A percentile compares a stretch with the other conserved stretches of the same genome.
Conservation (phyloP, 2,329 filamentous ascomycete genomes). For the Colletotrichum cordylinicola region DNA sequence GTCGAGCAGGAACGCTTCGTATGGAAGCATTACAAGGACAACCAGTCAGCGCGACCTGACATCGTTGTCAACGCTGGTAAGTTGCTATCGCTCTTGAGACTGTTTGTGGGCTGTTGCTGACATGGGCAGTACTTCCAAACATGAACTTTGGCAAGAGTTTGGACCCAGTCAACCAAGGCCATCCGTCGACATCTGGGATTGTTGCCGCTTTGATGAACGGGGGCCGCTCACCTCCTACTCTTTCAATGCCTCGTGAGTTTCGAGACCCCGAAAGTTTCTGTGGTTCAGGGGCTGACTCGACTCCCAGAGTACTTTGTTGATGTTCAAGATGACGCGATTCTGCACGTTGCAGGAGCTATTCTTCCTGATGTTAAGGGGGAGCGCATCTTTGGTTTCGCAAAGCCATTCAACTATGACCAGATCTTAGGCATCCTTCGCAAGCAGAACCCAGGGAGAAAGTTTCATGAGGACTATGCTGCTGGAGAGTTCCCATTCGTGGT, state of each 20-base stretch:
- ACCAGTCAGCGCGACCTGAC: conserved; percentile 26
- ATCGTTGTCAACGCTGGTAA: conserved; percentile 10
- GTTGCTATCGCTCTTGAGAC: neutral
- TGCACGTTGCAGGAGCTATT: conserved; percentile 59
- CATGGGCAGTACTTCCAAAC: conserved; percentile 35
- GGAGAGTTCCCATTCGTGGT: conserved; percentile 4
- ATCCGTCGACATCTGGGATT: conserved; percentile 26
- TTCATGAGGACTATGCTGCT: conserved; percentile 28
- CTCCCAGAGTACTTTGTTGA: conserved; percentile 49
- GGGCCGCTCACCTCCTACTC: neutral
- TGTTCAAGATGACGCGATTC: conserved; percentile 51
- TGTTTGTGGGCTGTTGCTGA: conserved; percentile 18
- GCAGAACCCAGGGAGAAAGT: conserved; percentile 20
- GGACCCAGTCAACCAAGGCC: conserved; percentile 24
- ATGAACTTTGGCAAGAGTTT: conserved; percentile 30
- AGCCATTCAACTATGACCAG: conserved; percentile 50
- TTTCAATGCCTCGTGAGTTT: neutral
- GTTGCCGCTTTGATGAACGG: conserved; percentile 27
- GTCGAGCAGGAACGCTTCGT: conserved; percentile 37
- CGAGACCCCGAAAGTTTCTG: fast-evolving
- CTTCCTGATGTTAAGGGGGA: conserved; percentile 49
- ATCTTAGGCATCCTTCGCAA: conserved; percentile 35
- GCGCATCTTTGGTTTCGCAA: conserved; percentile 59
- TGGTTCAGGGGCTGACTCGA: neutral
- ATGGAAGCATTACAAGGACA: conserved; percentile 42